A percentile compares a stretch with the other conserved stretches of the same genome.
Evolutionary conservation across 139 green algal genomes (phyloP).

Genomic region (Prasinococcaceae sp.): DNA sequence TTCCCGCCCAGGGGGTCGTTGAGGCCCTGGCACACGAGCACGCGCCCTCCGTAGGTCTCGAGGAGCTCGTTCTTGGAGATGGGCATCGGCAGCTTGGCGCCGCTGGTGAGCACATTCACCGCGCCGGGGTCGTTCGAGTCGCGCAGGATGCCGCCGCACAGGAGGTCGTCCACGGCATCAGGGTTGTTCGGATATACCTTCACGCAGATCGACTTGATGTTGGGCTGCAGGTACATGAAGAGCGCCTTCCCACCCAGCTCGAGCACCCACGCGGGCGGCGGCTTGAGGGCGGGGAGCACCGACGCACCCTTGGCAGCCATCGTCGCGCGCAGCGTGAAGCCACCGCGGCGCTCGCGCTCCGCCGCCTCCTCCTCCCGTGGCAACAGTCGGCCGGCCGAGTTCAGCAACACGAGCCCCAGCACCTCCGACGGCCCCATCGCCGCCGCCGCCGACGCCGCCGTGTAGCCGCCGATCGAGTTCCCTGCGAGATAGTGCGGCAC

Average conservation of each 20-base stretch:
- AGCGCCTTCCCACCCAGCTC: neutral
- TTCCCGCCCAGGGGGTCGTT: conserved; percentile 5
- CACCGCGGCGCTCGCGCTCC: neutral
- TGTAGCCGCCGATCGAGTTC: conserved; percentile 15
- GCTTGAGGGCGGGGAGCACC: neutral
- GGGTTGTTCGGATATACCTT: conserved; percentile 9
- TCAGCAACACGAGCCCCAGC: neutral
- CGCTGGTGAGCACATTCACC: neutral
- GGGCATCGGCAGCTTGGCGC: conserved; percentile 4
- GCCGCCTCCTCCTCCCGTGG: neutral
- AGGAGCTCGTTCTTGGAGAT: conserved; percentile 6
- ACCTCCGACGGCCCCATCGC: neutral
- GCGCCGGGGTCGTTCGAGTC: conserved; percentile 4
- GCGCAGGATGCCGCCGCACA: neutral
- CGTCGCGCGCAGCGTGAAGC: neutral
- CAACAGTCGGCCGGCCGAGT: neutral
- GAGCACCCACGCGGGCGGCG: neutral
- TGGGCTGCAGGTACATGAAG: neutral
- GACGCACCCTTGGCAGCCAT: neutral
- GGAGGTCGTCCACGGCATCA: conserved; percentile 6
- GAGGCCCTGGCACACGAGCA: neutral
- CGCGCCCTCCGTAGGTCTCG: neutral
- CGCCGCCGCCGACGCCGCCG: neutral
- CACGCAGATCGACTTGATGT: neutral
- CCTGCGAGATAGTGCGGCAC: conserved; percentile 4